A percentile compares a stretch with the other conserved stretches of the same genome.
phyloP scores from a whole-genome alignment of 805 yeast genomes.

The Starmerella khaoyaiensis region DNA sequence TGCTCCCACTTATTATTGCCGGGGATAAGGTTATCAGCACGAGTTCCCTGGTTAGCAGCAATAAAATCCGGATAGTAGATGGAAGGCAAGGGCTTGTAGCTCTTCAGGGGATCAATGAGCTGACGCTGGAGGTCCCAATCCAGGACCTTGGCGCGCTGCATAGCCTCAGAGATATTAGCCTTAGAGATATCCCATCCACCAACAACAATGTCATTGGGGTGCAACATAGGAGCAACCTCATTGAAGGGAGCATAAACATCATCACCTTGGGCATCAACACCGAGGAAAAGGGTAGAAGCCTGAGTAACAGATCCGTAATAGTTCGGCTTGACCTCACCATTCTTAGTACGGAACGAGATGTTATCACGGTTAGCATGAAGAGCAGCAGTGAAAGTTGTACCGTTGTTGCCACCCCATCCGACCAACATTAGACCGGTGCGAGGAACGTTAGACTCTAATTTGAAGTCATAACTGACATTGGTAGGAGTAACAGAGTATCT shows the following conservation, averaged over 20 bases:
- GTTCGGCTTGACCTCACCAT: slow-evolving; percentile 62
- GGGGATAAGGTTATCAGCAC: slow-evolving; percentile 79
- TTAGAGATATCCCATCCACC: slow-evolving; percentile 92
- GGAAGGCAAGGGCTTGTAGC: slow-evolving; percentile 62
- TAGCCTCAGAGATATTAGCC: slow-evolving; percentile 57
- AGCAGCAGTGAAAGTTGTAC: slow-evolving; percentile 79
- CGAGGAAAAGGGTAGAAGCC: slow-evolving; percentile 77
- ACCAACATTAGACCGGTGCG: slow-evolving; percentile 81
- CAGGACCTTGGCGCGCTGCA: slow-evolving; percentile 74
- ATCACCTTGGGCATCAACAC: slow-evolving; percentile 66
- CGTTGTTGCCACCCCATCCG: slow-evolving; percentile 95
- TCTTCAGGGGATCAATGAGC: slow-evolving; percentile 49
- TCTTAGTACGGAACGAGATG: slow-evolving; percentile 66
- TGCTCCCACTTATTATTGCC: slow-evolving; percentile 73
- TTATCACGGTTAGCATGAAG: slow-evolving; percentile 73
- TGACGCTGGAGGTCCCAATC: slow-evolving; percentile 74
- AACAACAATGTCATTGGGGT: slow-evolving; percentile 79
- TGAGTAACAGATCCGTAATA: slow-evolving; percentile 93
- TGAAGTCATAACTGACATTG: slow-evolving; percentile 64
- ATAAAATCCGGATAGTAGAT: slow-evolving; percentile 92
- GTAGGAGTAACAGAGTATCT: slow-evolving; percentile 56
- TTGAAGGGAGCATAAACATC: slow-evolving; percentile 91
- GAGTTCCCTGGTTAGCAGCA: slow-evolving; percentile 82
- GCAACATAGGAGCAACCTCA: slow-evolving; percentile 72
- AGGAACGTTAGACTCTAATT: slow-evolving; percentile 68